Evolutionary conservation across 1,284 basidiomycete genomes (phyloP).

Genomic region (Puccinia novopanici): DNA sequence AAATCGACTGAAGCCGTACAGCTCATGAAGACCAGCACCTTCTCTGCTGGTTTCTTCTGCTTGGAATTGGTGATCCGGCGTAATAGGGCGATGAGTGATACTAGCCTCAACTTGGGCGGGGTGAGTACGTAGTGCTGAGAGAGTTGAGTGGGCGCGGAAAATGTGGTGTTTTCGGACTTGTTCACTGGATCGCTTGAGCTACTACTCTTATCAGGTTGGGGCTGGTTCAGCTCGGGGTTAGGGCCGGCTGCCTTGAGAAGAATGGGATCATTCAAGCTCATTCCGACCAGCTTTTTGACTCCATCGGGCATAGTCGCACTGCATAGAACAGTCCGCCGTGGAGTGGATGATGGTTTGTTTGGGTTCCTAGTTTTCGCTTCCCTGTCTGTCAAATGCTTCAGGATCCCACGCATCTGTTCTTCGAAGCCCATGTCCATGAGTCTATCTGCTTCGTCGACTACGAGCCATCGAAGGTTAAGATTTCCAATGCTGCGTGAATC

Average conservation of each 20-base stretch:
- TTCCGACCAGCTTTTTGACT: constrained; percentile 88
- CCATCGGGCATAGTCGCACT: constrained; percentile 94
- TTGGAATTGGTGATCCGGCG: constrained; percentile 60
- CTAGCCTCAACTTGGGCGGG: constrained; percentile 88
- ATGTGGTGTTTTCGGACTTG: constrained; percentile 63
- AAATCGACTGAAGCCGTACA: constrained; percentile 98
- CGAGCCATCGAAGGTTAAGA: constrained; percentile 71
- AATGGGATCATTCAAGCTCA: constrained; percentile 67
- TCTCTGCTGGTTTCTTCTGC: constrained; percentile 61
- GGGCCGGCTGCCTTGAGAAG: constrained; percentile 59
- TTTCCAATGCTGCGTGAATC: constrained; percentile 14
- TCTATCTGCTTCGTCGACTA: constrained; percentile 95
- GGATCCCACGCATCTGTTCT: constrained; percentile 69
- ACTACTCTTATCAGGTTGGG: not conserved
- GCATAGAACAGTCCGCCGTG: constrained; percentile 77
- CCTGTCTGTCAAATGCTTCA: constrained; percentile 79
- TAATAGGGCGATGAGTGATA: constrained; percentile 82
- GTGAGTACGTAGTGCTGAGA: constrained; percentile 90
- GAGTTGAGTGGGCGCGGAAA: constrained; percentile 91
- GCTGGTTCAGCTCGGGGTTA: not conserved
- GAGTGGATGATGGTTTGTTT: constrained; percentile 52
- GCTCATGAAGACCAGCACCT: constrained; percentile 90
- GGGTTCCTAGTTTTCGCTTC: constrained; percentile 60
- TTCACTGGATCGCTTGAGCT: constrained; percentile 33
- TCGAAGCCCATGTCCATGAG: constrained; percentile 68